phyloP scores from a whole-genome alignment of 1,284 basidiomycete species.

The Cutaneotrichosporon dermatis region DNA sequence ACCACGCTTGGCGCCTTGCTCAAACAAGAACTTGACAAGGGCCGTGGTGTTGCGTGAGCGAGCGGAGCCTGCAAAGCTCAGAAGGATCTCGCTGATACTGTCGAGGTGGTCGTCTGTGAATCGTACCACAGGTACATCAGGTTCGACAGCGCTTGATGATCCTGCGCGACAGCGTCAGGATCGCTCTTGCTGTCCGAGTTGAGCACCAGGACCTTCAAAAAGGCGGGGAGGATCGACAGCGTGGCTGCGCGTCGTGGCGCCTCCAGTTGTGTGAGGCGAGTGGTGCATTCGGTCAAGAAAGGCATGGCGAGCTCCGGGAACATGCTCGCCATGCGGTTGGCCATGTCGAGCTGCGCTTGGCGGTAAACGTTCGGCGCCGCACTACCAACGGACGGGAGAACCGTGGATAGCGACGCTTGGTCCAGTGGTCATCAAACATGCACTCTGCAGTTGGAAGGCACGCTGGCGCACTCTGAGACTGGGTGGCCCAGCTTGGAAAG shows the following conservation, averaged over 20 bases:
- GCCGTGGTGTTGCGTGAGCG: slow-evolving; percentile 63
- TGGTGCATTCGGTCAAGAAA: slow-evolving; percentile 69
- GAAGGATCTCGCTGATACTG: slow-evolving; percentile 78
- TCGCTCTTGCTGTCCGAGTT: slow-evolving; percentile 41
- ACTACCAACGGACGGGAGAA: slow-evolving; percentile 73
- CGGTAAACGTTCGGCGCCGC: slow-evolving; percentile 71
- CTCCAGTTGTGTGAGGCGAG: slow-evolving; percentile 66
- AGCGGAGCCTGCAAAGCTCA: slow-evolving; percentile 52
- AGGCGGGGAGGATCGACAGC: slow-evolving; percentile 71
- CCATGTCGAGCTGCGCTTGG: slow-evolving; percentile 71
- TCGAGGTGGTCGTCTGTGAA: slow-evolving; percentile 73
- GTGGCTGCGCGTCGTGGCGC: slow-evolving; percentile 54
- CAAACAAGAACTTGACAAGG: slow-evolving; percentile 75
- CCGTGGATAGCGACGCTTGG: slow-evolving; percentile 58
- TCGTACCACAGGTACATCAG: slow-evolving; percentile 73
- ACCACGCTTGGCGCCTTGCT: slow-evolving; percentile 79
- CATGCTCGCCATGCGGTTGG: slow-evolving; percentile 72
- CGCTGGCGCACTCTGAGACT: slow-evolving; percentile 62
- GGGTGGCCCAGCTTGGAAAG: slow-evolving; percentile 81
- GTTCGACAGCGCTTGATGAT: slow-evolving; percentile 71
- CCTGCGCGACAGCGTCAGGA: slow-evolving; percentile 49
- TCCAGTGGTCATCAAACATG: slow-evolving; percentile 55
- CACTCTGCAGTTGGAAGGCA: slow-evolving; percentile 76
- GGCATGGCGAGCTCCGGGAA: slow-evolving; percentile 66
- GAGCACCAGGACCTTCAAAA: slow-evolving; percentile 70